Evolutionary conservation across 1,284 basidiomycete genomes (phyloP), one percentile per base, ranked within the genome.

Genomic region (Sphaerobolus stellatus): DNA sequence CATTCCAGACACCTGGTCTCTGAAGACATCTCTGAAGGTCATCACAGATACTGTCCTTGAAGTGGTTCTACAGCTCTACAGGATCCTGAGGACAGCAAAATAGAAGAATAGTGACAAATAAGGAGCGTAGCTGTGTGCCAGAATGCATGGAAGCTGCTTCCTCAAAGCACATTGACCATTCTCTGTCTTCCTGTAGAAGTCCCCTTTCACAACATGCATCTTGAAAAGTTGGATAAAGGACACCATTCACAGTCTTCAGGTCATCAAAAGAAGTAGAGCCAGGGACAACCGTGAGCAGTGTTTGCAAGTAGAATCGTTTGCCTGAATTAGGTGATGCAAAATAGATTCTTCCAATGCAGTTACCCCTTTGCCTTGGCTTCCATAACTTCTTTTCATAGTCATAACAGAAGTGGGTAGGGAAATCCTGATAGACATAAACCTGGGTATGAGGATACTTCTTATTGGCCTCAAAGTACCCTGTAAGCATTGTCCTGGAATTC

Each of bases 381-480:
- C 75, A 75, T 7, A 1, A 20, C 4, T 36, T 28, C 18, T 49
- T 24, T 22, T 54, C 53, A 7, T 43, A 34, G 1, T 58, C 48
- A 52, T 59, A 71, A 1, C 61, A 56, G 55, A 67, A 72, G 0
- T 52, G 1, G 22, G 68, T 62, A 0, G 72, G 72, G 58, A 78
- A 75, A 1, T 79, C 73, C n/a, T 76, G 71, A 52, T 78, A 79
- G 0, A 69, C 68, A 34, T 61, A 51, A 6, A 64, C 24, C 2
- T 66, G 60, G 5, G 72, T 71, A 5, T 63, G 48, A 50, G 57
- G 61, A 22, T 41, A 25, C 54, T 70, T 56, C 0, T 58, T 48
- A 61, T 80, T 79, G 1, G 71, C 71, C 2, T 67, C 64, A 58
- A 80, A 79, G 58, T 66, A 80, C 5, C 65, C 75, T 7, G 71